phyloP scores from a whole-genome alignment of 805 yeast genomes.

The Zygoascus tannicola region DNA sequence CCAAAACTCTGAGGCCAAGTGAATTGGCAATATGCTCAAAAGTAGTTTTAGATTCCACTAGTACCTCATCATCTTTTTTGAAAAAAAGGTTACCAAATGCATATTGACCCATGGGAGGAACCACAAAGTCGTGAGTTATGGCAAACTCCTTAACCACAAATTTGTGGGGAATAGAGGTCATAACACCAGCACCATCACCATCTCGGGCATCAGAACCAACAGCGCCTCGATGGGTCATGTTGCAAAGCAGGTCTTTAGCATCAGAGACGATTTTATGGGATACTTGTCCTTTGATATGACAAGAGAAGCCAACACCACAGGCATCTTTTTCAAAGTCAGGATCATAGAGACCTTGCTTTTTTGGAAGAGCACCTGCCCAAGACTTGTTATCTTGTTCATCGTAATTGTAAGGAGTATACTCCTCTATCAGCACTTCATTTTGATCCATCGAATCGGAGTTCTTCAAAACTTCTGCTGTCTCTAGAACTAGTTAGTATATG shows the following conservation, averaged over 20 bases:
- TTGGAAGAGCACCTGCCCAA: constrained; percentile 88
- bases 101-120: constrained; percentile 79
- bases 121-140: constrained; percentile 51
- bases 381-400: constrained; percentile 76
- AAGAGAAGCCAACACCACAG: constrained; percentile 97
- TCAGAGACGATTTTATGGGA: constrained; percentile 92
- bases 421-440: constrained; percentile 12
- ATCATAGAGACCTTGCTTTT: constrained; percentile 80
- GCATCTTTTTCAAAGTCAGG: constrained; percentile 94
- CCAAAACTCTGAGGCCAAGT: constrained; percentile 73
- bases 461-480: too few species aligned
- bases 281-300: constrained; percentile 79
- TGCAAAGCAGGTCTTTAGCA: constrained; percentile 75
- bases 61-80: constrained; percentile 68
- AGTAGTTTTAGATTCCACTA: constrained; percentile 59
- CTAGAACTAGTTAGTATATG: too few species aligned
- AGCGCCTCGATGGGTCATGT: constrained; percentile 99
- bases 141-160: constrained; percentile 79
- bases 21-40: constrained; percentile 74
- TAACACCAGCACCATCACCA: constrained; percentile 98
- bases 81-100: constrained; percentile 93
- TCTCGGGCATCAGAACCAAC: constrained; percentile 92
- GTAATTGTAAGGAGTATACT: constrained; percentile 42
- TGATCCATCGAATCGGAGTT: constrained; percentile 10
- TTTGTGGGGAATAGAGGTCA: constrained; percentile 84